Base-by-base conservation (phyloP, 2,329 filamentous ascomycete genomes). In the Westerdykella sp. region DNA sequence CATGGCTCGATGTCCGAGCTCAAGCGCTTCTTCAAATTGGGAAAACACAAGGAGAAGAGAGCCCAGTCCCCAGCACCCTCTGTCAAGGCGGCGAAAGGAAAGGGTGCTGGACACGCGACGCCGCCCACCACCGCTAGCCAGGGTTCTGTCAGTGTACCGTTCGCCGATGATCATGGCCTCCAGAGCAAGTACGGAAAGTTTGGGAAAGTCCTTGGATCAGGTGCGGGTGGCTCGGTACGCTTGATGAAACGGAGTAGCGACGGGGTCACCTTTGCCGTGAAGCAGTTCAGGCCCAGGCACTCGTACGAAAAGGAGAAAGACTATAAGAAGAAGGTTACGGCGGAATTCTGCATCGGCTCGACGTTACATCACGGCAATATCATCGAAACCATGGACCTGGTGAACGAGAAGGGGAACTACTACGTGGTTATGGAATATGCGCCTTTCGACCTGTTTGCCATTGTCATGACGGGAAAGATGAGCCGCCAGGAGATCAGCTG, bases 391-490 rank as follows among this genome's bases (percentile, higher is more conserved):
- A 78, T 98, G 53, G 93, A 98, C 66, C 95, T 98, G 50, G 81
- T 98, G 10, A 87, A 94, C 54, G 93, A 98, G 69, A 93, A 91
- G 67, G 82, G 81, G 40, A 89, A 85, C 51, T 98, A 93, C 88
- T 98, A 89, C 60, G 91, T 97, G 62, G 93, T 98, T 34, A 98
- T 98, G 93, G 93, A 98, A 63, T 98, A 95, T 61, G 93, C 90
- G 10, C 93, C 93, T 0, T 98, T 77, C 60, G 93, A 98, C 65
- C 77, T 98, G 23, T 98, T 98, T 64, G 93, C 93, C 11, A 95
- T 94, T 51, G 93, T 98, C 53, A 98, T 98, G 93, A 97, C 93
- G 0, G 93, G 93, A 30, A 95, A 89, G 69, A 98, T 98, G 93
- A 80, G 81, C 34, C 82, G 88, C 46, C 85, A 95, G 55, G 93